Base-by-base conservation (phyloP, 345 rosid genomes). In the Eucalyptus pauciflora region DNA sequence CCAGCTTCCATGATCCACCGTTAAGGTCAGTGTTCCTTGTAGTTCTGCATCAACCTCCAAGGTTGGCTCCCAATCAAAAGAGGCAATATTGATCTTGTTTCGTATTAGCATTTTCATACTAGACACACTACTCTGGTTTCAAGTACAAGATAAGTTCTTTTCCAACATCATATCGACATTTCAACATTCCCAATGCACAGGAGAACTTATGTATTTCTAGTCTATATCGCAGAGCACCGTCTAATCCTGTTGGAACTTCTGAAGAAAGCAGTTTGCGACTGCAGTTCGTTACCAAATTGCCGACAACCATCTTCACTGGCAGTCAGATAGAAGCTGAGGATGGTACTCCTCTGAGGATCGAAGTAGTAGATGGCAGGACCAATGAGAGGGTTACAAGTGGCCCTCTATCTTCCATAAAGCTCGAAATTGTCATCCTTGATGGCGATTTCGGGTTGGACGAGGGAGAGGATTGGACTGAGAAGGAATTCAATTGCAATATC, bases 391-490 rank as follows among this genome's bases (percentile, higher is more conserved):
- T 93, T 25, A 22, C 88, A 27, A 89, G 89, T 13, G 95, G 93
- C 33, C 89, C 92, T 49, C 88, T 90, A 37, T 91, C 95, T 50
- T 91, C 91, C 13, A 31, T 89, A 80, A 93, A 91, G 86, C 60
- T 93, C 18, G 90, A 91, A 88, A 89, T 93, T 60, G 60, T 91
- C 8, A 91, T 86, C 25, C 90, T 93, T 18, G 85, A 90, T 8
- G 91, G 92, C 10, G 93, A 91, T 71, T 93, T 93, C 15, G 91
- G 91, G 46, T 90, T 64, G 2, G 92, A 91, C 80, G 90, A 88
- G 15, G 46, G 25, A 49, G 92, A 92, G 16, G 85, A 92, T 86
- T 93, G 95, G 95, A 85, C 88, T 1, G 90, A 89, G 54, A 86
- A 33, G 58, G 92, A 93, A 46, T 93, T 92, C 89, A 69, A 64